Conservation (phyloP, 2,329 filamentous ascomycete species). For the Plenodomus biglobosus region DNA sequence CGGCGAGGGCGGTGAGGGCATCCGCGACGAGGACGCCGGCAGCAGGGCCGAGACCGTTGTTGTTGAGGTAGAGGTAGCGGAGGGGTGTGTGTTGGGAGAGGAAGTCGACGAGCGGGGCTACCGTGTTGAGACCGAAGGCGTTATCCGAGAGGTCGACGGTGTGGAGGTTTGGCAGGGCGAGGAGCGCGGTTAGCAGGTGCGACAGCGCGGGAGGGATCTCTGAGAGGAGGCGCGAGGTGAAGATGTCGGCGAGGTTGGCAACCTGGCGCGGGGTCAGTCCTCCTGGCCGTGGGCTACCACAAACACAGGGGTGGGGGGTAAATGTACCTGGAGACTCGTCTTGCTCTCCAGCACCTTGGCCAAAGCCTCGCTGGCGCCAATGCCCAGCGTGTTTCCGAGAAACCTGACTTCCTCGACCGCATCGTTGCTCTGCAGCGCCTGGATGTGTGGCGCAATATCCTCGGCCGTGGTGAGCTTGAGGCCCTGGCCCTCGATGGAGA, state of each 20-base stretch:
- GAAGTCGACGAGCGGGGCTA: slow-evolving; percentile 90
- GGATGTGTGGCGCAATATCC: slow-evolving; percentile 83
- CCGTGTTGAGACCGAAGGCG: slow-evolving; percentile 93
- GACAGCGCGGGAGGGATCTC: slow-evolving; percentile 92
- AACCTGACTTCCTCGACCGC: slow-evolving; percentile 84
- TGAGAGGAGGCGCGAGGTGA: slow-evolving; percentile 87
- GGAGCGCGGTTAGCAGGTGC: slow-evolving; percentile 79
- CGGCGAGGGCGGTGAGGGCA: slow-evolving; percentile 78
- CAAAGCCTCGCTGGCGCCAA: slow-evolving; percentile 82
- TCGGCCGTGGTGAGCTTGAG: slow-evolving; percentile 88
- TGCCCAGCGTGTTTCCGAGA: slow-evolving; percentile 87
- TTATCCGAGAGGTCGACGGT: slow-evolving; percentile 98
- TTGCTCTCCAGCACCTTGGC: slow-evolving; percentile 83
- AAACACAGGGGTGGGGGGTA: not conserved
- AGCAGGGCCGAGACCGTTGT: slow-evolving; percentile 93
- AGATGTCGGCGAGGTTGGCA: slow-evolving; percentile 95
- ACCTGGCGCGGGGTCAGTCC: slow-evolving; percentile 50
- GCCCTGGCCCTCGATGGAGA: slow-evolving; percentile 87
- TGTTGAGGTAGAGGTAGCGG: slow-evolving; percentile 94
- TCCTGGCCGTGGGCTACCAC: too few species aligned
- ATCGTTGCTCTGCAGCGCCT: slow-evolving; percentile 68
- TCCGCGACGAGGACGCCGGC: slow-evolving; percentile 88
- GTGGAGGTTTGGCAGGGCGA: slow-evolving; percentile 81
- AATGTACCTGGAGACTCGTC: slow-evolving; percentile 69
- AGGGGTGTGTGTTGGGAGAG: slow-evolving; percentile 84